Base-by-base conservation (phyloP, 352 stramenopile species). In the Pythium brachiatum region DNA sequence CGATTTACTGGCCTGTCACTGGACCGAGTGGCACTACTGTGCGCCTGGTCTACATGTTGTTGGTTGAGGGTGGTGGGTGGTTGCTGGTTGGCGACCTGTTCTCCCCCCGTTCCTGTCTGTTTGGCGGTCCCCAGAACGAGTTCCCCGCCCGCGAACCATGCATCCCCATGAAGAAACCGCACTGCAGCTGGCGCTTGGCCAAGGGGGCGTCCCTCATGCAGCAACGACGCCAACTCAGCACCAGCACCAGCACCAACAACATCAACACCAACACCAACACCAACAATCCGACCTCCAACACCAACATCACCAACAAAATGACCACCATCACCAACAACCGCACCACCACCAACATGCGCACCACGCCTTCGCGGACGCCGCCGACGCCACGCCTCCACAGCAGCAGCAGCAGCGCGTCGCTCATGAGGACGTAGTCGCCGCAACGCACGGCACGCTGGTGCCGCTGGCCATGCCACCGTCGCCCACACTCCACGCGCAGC, bases 161-260 rank as follows among this genome's bases (percentile, higher is more conserved):
- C 60, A 69, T 46, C 50, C 62, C 7, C 62, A 69, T 51, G 62
- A 69, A n/a, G 62, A 69, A 60, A 69, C 62, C 26, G 62, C 41
- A 47, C 56, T 69, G 53, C 50, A 61, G 56, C 62, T 69, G 48
- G 62, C 62, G 56, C 57, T 69, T 20, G 39, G 27, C 27, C 56
- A 64, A 23, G 21, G n/a, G 31, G 48, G 31, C 56, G 57, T 47
- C 56, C 56, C 62, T 69, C 53, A 68, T 68, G 61, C 32, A 62
- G 61, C 61, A 68, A 68, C 43, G 43, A 50, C 43, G 20, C 47
- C 20, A 12, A 36, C 47, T 4, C 31, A 38, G 36, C 31, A 31
- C 32, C 53, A 57, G 31, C 21, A 31, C 25, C 21, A 50, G 21
- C 51, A 23, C 7, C 34, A 38, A 26, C 34, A 13, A 7, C 13